Evolutionary conservation across 2,329 filamentous ascomycete species (phyloP), one percentile per base, ranked within the genome.

Genomic region (Echinosphaeria canescens): DNA sequence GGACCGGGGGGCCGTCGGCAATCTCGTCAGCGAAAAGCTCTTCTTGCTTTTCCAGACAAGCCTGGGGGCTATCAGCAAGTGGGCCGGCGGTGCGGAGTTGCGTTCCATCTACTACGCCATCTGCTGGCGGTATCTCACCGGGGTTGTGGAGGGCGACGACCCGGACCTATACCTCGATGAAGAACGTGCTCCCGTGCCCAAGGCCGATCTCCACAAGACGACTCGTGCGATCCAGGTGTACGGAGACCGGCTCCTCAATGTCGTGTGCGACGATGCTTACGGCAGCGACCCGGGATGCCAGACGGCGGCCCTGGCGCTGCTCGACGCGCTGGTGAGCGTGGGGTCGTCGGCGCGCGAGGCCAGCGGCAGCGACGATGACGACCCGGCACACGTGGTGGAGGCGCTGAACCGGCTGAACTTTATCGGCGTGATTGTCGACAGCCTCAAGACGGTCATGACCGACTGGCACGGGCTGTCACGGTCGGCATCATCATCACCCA

Each of bases 261-360:
- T 81, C 15, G 60, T 93, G 23, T 93, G 84, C 42, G 88, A 98
- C 41, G 88, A 98, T 51, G 84, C 82, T 13, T 85, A 84, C 44
- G 72, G 75, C 31, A 81, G 82, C 22, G 75, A 85, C 40, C 64
- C 76, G 20, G 65, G 62, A 10, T 90, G 80, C 46, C 78, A 90
- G 42, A 71, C 90, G 4, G 75, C 85, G 1, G 82, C 88, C 9
- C 56, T 95, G 23, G 63, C 93, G 20, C 59, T 95, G n/a, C 58
- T 98, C 18, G 72, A 76, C 28, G 66, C 75, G 1, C 50, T 95
- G 10, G 70, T 90, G 17, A 65, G 69, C 23, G 54, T 92, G 27
- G 75, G 75, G 24, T 69, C 67, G 28, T 59, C 68, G 19, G 75
- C 85, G 40, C 61, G 70, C 26, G 79, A 76, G 22, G n/a, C n/a